Evolutionary conservation across 768 basidiomycete genomes (phyloP), one percentile per base, ranked within the genome.

Genomic region (Russula virescens): DNA sequence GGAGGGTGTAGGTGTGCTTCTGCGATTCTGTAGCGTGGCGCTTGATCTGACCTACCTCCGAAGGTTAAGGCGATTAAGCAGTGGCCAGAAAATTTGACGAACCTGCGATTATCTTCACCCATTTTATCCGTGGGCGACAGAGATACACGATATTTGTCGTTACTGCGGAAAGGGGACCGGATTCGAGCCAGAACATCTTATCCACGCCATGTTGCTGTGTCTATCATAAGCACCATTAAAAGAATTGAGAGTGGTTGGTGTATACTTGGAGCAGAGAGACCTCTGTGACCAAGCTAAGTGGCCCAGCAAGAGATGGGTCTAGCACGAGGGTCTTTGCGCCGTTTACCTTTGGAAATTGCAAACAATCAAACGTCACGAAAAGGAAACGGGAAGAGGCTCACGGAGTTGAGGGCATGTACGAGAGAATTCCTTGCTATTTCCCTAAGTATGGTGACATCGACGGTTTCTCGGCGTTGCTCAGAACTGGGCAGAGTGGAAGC

Each of bases 181-280:
- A 74, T 75, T 98, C 97, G 25, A 99, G 84, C 96, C 97, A 99
- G 76, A 95, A 97, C 91, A 99, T 96, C 79, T 97, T 97, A 78
- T 98, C 95, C 3, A 99, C 93, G 6, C 94, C 95, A 85, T 98
- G 95, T 71, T 98, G 91, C 96, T 98, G 68, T 59, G 25, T 14
- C 31, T 19, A 28, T 42, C 40, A 61, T 60, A 49, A 35, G 50
- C 7, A 7, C 21, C 28, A 7, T 55, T 1, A 46, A 18, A 45
- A 31, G 34, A 38, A 34, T 4, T 26, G 38, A 40, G 26, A n/a
- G 23, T 45, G 4, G 5, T 13, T 21, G 25, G 5, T 42, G 70
- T 68, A 31, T 55, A 94, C 97, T 85, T 98, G 98, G 59, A 98
- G 78, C 18, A 95, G 74, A 1, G 94, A 83, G 1, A 98, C 92